These are phyloP conservation scores for Ochromonas danica DNA, from an alignment of 108 stramenopile species.

Conservation along the genomic window DNA sequence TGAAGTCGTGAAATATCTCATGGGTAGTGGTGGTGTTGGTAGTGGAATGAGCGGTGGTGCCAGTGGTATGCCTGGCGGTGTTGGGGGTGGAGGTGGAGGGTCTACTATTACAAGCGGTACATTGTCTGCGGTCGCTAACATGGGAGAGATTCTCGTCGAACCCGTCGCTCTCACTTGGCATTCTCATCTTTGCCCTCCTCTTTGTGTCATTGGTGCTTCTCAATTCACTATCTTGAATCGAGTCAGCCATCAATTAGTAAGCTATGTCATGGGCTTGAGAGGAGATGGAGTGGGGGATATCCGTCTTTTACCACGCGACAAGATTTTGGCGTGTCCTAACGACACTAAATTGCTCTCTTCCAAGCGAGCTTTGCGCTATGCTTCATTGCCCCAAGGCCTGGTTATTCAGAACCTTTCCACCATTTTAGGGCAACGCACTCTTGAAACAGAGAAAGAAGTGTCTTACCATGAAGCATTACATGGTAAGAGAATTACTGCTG, in stretches of 20 bases:
- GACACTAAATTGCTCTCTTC: no score
- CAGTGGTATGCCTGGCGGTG: background rate
- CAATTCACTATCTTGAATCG: slow-evolving; percentile 65
- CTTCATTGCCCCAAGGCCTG: no score
- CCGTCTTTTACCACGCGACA: slow-evolving; percentile 70
- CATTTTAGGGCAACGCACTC: no score
- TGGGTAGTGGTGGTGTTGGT: background rate
- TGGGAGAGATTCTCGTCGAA: slow-evolving; percentile 71
- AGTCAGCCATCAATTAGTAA: slow-evolving; percentile 28
- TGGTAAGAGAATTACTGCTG: slow-evolving; percentile 22
- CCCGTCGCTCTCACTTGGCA: slow-evolving; percentile 75
- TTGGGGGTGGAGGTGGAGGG: background rate
- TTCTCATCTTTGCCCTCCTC: slow-evolving; percentile 79
- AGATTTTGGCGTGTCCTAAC: slow-evolving; percentile 71
- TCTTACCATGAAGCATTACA: slow-evolving; percentile 88
- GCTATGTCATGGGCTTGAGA: background rate
- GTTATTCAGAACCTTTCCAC: no score
- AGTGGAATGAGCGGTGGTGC: background rate
- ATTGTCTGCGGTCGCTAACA: slow-evolving; percentile 17
- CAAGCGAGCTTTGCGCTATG: no score
- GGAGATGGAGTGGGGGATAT: slow-evolving; percentile 68
- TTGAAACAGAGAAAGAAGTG: slow-evolving; percentile 76
- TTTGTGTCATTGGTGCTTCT: slow-evolving; percentile 87
- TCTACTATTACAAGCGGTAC: background rate
- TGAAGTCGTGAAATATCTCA: background rate